phyloP scores from a whole-genome alignment of 306 rosid species.

The Lathyrus aphaca region DNA sequence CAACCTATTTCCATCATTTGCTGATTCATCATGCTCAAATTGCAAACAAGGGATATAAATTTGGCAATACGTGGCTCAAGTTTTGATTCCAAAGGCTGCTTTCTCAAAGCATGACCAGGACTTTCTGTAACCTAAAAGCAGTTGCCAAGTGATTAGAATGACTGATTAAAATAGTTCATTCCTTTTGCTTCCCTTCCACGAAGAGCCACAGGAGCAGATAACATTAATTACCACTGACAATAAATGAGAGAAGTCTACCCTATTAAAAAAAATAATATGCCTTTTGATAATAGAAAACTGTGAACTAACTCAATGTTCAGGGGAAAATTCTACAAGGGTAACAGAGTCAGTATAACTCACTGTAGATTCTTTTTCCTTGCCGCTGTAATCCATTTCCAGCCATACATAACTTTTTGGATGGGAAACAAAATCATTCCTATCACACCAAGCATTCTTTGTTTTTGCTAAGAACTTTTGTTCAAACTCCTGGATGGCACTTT shows the following conservation, averaged over 20 bases:
- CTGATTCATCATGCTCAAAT: constrained; percentile 93
- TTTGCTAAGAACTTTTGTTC: constrained; percentile 69
- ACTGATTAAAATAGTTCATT: constrained; percentile 14
- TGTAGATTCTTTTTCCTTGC: constrained; percentile 52
- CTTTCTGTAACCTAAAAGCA: constrained; percentile 60
- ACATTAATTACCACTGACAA: constrained; percentile 1
- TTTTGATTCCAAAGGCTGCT: constrained; percentile 66
- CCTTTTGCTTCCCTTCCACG: background rate
- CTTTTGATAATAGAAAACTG: constrained; percentile 5
- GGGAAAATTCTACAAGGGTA: constrained; percentile 17
- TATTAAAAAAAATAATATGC: constrained; percentile 2
- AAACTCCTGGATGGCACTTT: constrained; percentile 64
- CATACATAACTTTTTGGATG: constrained; percentile 69
- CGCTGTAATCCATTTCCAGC: constrained; percentile 90
- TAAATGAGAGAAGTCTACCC: constrained; percentile 9
- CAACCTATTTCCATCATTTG: constrained; percentile 99
- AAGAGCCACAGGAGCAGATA: constrained; percentile 26
- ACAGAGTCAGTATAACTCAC: constrained; percentile 60
- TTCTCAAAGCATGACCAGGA: constrained; percentile 44
- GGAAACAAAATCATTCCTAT: constrained; percentile 58
- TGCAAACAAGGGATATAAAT: constrained; percentile 88
- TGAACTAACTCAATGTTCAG: constrained; percentile 19
- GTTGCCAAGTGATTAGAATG: constrained; percentile 38
- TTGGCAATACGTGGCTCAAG: constrained; percentile 78
- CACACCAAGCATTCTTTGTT: constrained; percentile 77